Evolutionary conservation across 139 green algal genomes (phyloP).

Genomic region (Penium margaritaceum): DNA sequence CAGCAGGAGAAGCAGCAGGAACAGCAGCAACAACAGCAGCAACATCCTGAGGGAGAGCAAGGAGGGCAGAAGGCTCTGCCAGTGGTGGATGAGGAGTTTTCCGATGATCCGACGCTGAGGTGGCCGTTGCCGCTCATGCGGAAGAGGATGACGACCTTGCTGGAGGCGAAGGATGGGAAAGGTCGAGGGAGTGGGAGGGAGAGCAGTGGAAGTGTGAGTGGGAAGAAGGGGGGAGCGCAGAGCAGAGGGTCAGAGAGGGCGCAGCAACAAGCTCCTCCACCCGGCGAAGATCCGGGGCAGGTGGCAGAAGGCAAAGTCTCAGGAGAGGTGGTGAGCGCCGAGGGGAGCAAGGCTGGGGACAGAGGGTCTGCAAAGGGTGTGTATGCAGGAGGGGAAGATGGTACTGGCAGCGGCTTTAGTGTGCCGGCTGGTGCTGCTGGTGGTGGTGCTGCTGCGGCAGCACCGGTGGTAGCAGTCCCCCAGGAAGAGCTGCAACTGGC

Average conservation of each 20-base stretch:
- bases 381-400: neutral
- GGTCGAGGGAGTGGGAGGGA: no score
- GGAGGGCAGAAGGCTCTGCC: neutral
- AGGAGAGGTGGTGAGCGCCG: no score
- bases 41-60: neutral
- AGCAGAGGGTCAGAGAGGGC: no score
- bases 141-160: constrained; percentile 14
- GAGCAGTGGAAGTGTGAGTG: no score
- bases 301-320: no score
- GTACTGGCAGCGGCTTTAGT: no score
- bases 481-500: constrained; percentile 19
- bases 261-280: no score
- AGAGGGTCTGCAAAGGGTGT: neutral
- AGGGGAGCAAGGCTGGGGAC: neutral
- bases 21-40: neutral
- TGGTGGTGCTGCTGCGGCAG: neutral
- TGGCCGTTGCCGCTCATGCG: constrained; percentile 18
- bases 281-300: no score
- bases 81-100: neutral
- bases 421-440: neutral
- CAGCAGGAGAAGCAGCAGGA: neutral
- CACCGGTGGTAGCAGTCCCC: neutral
- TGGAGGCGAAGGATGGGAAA: no score
- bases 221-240: no score
- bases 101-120: constrained; percentile 7